Conservation (phyloP, 495 filamentous ascomycete species). For the Paragyromitra xinjiangensis region DNA sequence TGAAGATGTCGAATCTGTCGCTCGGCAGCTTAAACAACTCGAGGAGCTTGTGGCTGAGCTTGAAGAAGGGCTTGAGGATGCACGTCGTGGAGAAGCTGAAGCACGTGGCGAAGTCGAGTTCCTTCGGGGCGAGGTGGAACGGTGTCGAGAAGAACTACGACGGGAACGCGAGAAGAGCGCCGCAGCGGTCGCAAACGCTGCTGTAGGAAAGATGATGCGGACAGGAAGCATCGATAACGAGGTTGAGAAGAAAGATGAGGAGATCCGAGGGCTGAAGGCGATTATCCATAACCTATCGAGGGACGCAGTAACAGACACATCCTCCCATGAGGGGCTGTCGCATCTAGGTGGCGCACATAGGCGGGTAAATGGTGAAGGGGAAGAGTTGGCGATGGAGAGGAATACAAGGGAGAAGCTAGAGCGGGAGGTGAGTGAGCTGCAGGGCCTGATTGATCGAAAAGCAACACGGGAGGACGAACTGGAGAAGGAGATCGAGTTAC, state of each 20-base stretch:
- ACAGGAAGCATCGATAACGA: conserved; percentile 70
- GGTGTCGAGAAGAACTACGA: conserved; percentile 87
- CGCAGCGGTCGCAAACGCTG: conserved; percentile 66
- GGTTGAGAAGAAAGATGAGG: conserved; percentile 92
- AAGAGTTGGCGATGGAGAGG: conserved; percentile 68
- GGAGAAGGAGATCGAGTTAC: conserved; percentile 80
- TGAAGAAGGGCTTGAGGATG: conserved; percentile 96
- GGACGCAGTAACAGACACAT: conserved; percentile 66
- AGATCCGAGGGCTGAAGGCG: conserved; percentile 94
- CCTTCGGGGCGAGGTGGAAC: conserved; percentile 91
- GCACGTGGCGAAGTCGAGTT: conserved; percentile 96
- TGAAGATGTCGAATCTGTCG: conserved; percentile 90
- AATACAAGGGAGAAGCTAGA: conserved; percentile 72
- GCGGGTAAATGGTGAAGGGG: conserved; percentile 47
- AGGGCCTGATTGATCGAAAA: conserved; percentile 74
- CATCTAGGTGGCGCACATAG: conserved; percentile 25
- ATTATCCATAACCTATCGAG: conserved; percentile 89
- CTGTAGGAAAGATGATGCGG: conserved; percentile 63
- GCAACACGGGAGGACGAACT: conserved; percentile 84
- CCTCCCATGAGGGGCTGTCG: conserved; percentile 53
- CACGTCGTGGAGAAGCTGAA: conserved; percentile 94
- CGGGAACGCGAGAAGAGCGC: conserved; percentile 90
- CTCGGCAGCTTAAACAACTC: conserved; percentile 87
- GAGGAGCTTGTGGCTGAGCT: conserved; percentile 96
- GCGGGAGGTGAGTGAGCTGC: conserved; percentile 78